phyloP scores from a whole-genome alignment of 371 early-diverging fungal genomes.

The Mortierella sp. region DNA sequence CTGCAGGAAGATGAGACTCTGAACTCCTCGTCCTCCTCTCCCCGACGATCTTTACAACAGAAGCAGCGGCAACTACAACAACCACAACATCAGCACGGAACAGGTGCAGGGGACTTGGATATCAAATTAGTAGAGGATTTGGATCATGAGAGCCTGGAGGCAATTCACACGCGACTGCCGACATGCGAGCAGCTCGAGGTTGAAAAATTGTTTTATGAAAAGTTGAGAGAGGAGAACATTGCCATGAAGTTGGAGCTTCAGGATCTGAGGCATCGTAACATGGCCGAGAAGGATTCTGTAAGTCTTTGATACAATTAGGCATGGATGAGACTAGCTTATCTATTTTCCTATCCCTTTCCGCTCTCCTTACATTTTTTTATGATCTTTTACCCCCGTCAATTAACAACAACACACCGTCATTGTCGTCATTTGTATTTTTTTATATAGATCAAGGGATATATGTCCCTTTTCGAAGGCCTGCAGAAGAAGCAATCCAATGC shows the following conservation, averaged over 20 bases:
- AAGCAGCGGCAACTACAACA: neutral
- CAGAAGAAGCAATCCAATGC: conserved; percentile 53
- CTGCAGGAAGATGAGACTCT: neutral
- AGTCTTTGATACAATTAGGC: neutral
- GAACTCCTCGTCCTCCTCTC: neutral
- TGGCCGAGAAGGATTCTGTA: conserved; percentile 42
- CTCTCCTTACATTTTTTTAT: no score
- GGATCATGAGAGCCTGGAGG: conserved; percentile 7
- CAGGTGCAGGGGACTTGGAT: no score
- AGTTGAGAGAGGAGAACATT: conserved; percentile 33
- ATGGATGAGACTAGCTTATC: no score
- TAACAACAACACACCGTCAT: no score
- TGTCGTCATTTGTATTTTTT: neutral
- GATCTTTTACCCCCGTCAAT: no score
- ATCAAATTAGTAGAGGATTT: conserved; percentile 2
- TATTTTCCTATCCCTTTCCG: no score
- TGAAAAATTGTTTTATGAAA: conserved; percentile 29
- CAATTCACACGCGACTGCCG: neutral
- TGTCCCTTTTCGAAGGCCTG: conserved; percentile 48
- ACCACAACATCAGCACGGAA: no score
- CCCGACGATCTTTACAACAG: neutral
- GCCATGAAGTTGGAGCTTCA: conserved; percentile 32
- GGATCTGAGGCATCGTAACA: conserved; percentile 25
- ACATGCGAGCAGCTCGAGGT: conserved; percentile 16
- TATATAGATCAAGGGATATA: conserved; percentile 43